Evolutionary conservation across 2,329 filamentous ascomycete genomes (phyloP), one percentile per base, ranked within the genome.

Genomic region (Alternaria hordeiaustralica): DNA sequence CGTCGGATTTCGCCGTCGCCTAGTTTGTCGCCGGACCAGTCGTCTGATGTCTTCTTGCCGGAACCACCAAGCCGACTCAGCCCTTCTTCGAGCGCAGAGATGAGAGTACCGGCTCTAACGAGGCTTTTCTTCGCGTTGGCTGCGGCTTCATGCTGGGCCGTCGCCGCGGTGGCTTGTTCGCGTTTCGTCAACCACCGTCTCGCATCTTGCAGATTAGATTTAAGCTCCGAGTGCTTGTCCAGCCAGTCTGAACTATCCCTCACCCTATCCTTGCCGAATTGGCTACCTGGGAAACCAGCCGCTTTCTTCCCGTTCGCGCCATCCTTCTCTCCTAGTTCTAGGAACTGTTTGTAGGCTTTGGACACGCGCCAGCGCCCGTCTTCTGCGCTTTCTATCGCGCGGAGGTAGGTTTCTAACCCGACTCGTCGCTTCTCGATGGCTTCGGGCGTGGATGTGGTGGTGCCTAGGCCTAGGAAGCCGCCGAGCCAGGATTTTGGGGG

Each of bases 401-500:
- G 87, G 4, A 96, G 84, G 79, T 95, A 96, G 47, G 82, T 80
- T 77, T 95, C 91, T 10, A 96, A 85, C 0, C 85, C 89, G 12
- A 80, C 73, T 46, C 92, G 88, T n/a, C 92, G 89, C 66, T 88
- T 82, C 75, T 92, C 90, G 25, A 92, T 90, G 47, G 93, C 85
- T 53, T 90, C 87, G 20, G 90, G 84, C 9, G 89, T 92, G 59
- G 85, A 87, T 56, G 92, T 84, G 4, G 92, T 94, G 10, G 88
- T 75, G 20, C 76, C 77, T n/a, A 80, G 25, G 2, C 78, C 76
- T 8, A 79, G 67, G 6, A 71, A 89, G 64, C 78, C 74, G 15
- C 90, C 88, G 75, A 95, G 87, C 92, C 92, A 96, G 50, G 89
- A 89, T 77, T 96, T 96, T 13, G 82, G 82, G 1, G 92, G 92